Evolutionary conservation across 768 basidiomycete genomes (phyloP), one percentile per base, ranked within the genome.

Genomic region (Chalciporus chontae): DNA sequence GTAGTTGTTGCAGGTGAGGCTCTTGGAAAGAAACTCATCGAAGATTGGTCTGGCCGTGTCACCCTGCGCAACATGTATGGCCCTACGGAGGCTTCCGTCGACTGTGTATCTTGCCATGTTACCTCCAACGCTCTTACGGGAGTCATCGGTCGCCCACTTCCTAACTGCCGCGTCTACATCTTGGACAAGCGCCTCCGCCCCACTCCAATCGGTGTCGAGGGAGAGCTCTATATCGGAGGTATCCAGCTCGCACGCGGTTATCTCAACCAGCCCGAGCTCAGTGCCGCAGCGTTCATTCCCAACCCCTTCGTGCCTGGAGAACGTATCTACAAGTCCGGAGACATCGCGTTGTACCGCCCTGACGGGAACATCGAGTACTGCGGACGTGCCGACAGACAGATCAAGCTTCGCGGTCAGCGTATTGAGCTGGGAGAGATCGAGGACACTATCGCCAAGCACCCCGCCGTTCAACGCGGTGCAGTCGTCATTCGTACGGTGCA

Each of bases 361-460:
- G 64, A 65, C 34, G 68, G 68, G 18, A 56, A 63, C n/a, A 51
- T 69, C 27, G 61, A 63, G 34, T 68, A 65, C 47, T 60, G 63
- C 37, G 69, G 68, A 34, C 66, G 69, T 23, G 56, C 57, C 14
- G 69, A 69, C 58, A 57, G 67, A 32, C 68, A 69, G 38, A 60
- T 69, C 48, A 69, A 69, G 51, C 56, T 69, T 48, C 63, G 65
- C 7, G 68, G 69, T 23, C 63, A 60, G 21, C 65, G 69, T 21
- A 62, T 69, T n/a, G 68, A 69, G 38, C 62, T 65, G 11, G 63
- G 65, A 13, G 68, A 69, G 50, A 59, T 69, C 14, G 68, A 69
- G 54, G 58, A 60, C 37, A 64, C 65, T 1, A 65, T 66, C 13
- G 53, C 53, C 43, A 67, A 65, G 40, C 61, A 54, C 37, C 29